Base-by-base conservation (phyloP, 2,329 filamentous ascomycete genomes). In the Aspergillus sojae region DNA sequence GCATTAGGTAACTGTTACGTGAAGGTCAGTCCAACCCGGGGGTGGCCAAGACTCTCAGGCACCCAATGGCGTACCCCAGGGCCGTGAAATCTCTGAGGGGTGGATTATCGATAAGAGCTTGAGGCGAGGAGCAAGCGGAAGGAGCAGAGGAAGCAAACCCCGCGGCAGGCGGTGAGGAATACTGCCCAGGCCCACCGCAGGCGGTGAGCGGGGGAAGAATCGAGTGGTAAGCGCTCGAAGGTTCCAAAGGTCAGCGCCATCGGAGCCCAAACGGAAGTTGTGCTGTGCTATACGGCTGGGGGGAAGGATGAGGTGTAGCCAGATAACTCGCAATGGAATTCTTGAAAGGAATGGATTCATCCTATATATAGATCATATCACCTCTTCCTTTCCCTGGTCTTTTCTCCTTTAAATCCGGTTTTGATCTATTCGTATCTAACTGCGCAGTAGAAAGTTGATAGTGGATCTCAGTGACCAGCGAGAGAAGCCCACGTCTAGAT, bases 221-320 rank as follows among this genome's bases (percentile, higher is more conserved):
- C 36, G 57, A 74, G 74, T 59, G 72, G 75, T 58, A 75, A 62
- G 63, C 72, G 65, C 79, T 72, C 77, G 78, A 80, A 80, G 71
- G 68, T 79, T 80, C 78, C 75, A 78, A 71, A 68, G 39, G 59
- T 45, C 28, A 57, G 57, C 52, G 63, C 57, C 64, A 57, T 60
- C 46, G 50, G 55, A 54, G 58, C 57, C 58, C 63, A 54, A 50
- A 39, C 7, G 50, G 32, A 57, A 57, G 64, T 32, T 58, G 63
- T 57, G 52, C 53, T 21, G 21, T 12, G 10, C 7, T 23, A 26
- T 23, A 23, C 34, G 34, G 14, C 16, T 46, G 23, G 23, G 11
- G 4, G 11, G 14, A 26, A 3, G 21, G 21, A 48, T 14, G 45
- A 26, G 45, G n/a, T 26, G 16, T 41, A 19, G 39, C 45, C 21